A percentile compares a stretch with the other conserved stretches of the same genome.
Conservation (phyloP, 2,329 filamentous ascomycete species). For the Periglandula ipomoeae region DNA sequence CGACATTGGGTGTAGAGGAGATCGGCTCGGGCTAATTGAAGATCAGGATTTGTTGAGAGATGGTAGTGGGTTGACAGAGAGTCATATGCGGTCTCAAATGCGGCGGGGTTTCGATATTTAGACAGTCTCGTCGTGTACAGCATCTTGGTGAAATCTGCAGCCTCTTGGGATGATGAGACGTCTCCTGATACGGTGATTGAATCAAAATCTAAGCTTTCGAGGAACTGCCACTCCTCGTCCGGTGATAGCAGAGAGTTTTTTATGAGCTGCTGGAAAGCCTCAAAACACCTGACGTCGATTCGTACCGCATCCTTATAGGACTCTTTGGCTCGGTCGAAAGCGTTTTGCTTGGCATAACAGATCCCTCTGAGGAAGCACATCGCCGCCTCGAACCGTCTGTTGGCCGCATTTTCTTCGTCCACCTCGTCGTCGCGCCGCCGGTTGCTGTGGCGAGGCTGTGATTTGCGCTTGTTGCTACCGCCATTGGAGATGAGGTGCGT, state of each 20-base stretch:
- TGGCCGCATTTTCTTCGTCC: conserved; percentile 59
- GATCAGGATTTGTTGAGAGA: conserved; percentile 75
- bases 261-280: conserved; percentile 96
- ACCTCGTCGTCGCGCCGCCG: conserved; percentile 23
- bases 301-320: conserved; percentile 97
- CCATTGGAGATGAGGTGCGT: conserved; percentile 67
- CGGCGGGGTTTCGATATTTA: conserved; percentile 82
- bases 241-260: conserved; percentile 88
- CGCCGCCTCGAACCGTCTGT: conserved; percentile 81
- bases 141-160: conserved; percentile 88
- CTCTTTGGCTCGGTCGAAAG: conserved; percentile 93
- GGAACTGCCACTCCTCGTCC: conserved; percentile 80
- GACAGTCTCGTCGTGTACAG: conserved; percentile 92
- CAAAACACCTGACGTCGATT: conserved; percentile 96
- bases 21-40: conserved; percentile 82
- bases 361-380: conserved; percentile 95
- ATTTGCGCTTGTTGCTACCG: conserved; percentile 29
- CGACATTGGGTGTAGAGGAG: conserved; percentile 90
- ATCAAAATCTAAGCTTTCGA: conserved; percentile 86
- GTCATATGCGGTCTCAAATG: conserved; percentile 79
- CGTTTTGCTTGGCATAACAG: conserved; percentile 94
- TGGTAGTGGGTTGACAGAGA: conserved; percentile 91
- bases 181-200: conserved; percentile 60
- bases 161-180: conserved; percentile 65
- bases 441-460: conserved; percentile 23